These are phyloP conservation scores for Creolimax fragrantissima DNA, from an alignment of 78 protist genomes.

Conservation along the genomic window DNA sequence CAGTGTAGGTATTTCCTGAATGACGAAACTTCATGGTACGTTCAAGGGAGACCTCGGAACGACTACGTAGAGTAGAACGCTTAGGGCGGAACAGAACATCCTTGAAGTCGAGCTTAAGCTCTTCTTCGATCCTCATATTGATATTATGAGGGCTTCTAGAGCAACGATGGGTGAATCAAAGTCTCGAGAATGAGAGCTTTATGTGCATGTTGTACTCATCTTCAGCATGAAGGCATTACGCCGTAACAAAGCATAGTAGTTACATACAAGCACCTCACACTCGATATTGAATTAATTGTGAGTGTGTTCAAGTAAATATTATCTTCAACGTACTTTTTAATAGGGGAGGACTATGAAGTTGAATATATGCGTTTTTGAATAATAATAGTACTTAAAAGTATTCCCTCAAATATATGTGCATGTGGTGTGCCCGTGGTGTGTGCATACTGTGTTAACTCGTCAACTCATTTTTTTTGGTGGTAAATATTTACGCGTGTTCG, in stretches of 20 bases:
- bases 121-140: constrained; percentile 20
- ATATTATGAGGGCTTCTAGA: background rate
- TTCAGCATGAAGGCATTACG: too few species aligned
- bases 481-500: too few species aligned
- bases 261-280: background rate
- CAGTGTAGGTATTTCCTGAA: background rate
- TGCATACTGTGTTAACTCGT: too few species aligned
- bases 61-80: constrained; percentile 3
- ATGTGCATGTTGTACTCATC: too few species aligned
- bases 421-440: too few species aligned
- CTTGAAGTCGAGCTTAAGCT: constrained; percentile 24
- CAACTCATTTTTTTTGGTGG: too few species aligned
- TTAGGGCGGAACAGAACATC: constrained; percentile 33
- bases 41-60: constrained; percentile 21
- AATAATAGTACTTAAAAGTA: too few species aligned
- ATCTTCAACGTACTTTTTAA: background rate
- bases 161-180: too few species aligned
- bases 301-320: background rate
- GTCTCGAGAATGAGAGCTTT: too few species aligned
- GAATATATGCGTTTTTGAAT: too few species aligned
- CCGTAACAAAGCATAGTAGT: background rate
- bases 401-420: too few species aligned
- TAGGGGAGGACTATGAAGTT: too few species aligned
- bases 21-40: constrained; percentile 8
- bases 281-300: background rate